Conservation (phyloP, 345 rosid species). For the Gossypium raimondii region DNA sequence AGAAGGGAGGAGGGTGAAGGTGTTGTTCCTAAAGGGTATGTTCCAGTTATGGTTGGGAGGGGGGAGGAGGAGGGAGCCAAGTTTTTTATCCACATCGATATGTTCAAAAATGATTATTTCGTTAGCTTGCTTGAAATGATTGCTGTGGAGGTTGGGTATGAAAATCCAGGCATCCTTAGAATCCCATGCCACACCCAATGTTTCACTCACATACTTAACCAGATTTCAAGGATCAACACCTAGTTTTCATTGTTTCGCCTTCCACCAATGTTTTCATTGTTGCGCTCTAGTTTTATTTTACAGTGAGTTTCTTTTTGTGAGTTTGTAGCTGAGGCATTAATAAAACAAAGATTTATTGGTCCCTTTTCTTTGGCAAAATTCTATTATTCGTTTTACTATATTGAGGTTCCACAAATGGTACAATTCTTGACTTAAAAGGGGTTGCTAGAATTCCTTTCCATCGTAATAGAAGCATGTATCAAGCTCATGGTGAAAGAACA, state of each 20-base stretch:
- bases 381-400: too few relatives aligned
- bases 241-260: not conserved
- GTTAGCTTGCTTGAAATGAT: not conserved
- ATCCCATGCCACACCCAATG: not conserved
- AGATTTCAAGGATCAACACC: not conserved
- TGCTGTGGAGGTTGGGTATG: slow-evolving; percentile 4
- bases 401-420: too few relatives aligned
- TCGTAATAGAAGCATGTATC: too few relatives aligned
- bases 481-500: too few relatives aligned
- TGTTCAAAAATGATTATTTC: slow-evolving; percentile 5
- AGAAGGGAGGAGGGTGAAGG: not conserved
- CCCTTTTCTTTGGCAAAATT: too few relatives aligned
- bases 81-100: slow-evolving; percentile 6
- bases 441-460: too few relatives aligned
- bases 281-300: not conserved
- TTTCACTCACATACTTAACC: not conserved
- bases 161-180: not conserved
- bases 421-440: too few relatives aligned
- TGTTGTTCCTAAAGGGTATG: slow-evolving; percentile 5
- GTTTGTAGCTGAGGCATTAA: too few relatives aligned
- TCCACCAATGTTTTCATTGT: too few relatives aligned
- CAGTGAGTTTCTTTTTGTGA: too few relatives aligned
- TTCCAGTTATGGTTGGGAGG: slow-evolving; percentile 6
- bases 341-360: too few relatives aligned
- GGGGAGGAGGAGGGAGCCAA: not conserved